Conservation (phyloP, 2,329 filamentous ascomycete genomes). For the Tolypocladium amazonense region DNA sequence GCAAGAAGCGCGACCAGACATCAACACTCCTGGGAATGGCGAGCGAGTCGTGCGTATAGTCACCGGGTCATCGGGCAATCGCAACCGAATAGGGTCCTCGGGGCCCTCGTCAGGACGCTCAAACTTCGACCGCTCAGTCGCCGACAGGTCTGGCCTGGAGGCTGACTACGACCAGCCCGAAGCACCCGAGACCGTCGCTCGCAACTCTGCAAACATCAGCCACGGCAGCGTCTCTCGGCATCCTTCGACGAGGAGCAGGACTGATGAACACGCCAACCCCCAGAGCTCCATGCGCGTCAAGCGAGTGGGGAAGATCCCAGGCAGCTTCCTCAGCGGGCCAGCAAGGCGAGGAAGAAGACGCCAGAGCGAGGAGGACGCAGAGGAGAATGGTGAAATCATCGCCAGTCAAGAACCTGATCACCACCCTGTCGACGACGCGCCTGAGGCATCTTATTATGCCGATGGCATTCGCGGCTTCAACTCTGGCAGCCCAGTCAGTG, state of each 20-base stretch:
- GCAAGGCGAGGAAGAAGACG: slow-evolving; percentile 63
- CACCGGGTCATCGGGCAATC: slow-evolving; percentile 38
- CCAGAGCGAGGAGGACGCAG: slow-evolving; percentile 56
- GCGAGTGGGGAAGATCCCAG: slow-evolving; percentile 62
- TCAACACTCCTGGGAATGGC: slow-evolving; percentile 44
- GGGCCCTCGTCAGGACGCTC: slow-evolving; percentile 25
- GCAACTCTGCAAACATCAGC: slow-evolving; percentile 33
- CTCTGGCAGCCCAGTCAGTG: slow-evolving; percentile 49
- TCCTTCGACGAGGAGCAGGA: slow-evolving; percentile 36
- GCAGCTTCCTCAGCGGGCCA: slow-evolving; percentile 70
- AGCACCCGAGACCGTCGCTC: slow-evolving; percentile 37
- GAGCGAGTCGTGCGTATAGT: slow-evolving; percentile 45
- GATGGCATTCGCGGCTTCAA: slow-evolving; percentile 36
- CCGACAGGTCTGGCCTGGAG: slow-evolving; percentile 25
- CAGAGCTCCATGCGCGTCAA: slow-evolving; percentile 72
- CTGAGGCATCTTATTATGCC: slow-evolving; percentile 33
- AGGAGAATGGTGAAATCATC: slow-evolving; percentile 28
- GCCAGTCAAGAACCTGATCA: slow-evolving; percentile 31
- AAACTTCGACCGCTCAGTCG: slow-evolving; percentile 18
- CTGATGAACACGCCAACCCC: slow-evolving; percentile 52
- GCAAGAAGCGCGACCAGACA: slow-evolving; percentile 24
- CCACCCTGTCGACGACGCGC: slow-evolving; percentile 25
- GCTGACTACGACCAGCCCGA: slow-evolving; percentile 35
- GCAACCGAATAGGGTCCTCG: slow-evolving; percentile 24
- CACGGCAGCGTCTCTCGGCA: slow-evolving; percentile 44